Evolutionary conservation across 208 protist species (phyloP).

Genomic region (Naegleria fowleri): DNA sequence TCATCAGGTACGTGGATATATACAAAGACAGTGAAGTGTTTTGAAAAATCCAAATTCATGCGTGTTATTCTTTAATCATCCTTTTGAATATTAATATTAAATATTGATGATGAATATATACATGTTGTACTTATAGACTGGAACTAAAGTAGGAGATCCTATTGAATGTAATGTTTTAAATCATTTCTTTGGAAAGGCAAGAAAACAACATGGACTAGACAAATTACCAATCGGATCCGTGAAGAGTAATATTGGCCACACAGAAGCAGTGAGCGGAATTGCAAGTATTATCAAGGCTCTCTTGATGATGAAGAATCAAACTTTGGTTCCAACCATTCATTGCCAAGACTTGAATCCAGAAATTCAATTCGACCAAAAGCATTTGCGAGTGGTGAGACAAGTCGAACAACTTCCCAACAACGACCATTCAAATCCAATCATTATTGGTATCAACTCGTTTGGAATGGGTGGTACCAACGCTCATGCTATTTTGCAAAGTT

Average conservation of each 20-base stretch:
- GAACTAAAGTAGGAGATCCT: conserved; percentile 51
- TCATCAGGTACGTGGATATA: conserved; percentile 26
- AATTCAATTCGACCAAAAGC: not conserved
- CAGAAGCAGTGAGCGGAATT: conserved; percentile 33
- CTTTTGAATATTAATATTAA: too few relatives aligned
- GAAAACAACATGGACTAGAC: not conserved
- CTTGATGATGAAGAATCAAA: not conserved
- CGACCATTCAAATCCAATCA: not conserved
- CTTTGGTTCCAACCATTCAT: not conserved
- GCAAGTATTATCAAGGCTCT: conserved; percentile 7
- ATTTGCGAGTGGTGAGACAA: not conserved
- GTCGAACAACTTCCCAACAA: not conserved
- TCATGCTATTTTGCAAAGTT: conserved; percentile 27
- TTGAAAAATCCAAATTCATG: too few relatives aligned
- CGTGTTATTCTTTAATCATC: too few relatives aligned
- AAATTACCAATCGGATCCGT: conserved; percentile 31
- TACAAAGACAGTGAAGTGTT: too few relatives aligned
- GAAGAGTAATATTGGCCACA: conserved; percentile 43
- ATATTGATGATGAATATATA: too few relatives aligned
- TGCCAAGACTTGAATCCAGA: not conserved
- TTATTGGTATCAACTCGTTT: conserved; percentile 32
- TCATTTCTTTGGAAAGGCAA: conserved; percentile 12
- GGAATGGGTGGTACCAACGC: conserved; percentile 41
- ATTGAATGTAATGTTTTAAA: conserved; percentile 42
- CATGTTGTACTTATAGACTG: too few relatives aligned